These are phyloP conservation scores for Avena eriantha DNA, from an alignment of 176 grass and related monocot species.

Conservation along the genomic window DNA sequence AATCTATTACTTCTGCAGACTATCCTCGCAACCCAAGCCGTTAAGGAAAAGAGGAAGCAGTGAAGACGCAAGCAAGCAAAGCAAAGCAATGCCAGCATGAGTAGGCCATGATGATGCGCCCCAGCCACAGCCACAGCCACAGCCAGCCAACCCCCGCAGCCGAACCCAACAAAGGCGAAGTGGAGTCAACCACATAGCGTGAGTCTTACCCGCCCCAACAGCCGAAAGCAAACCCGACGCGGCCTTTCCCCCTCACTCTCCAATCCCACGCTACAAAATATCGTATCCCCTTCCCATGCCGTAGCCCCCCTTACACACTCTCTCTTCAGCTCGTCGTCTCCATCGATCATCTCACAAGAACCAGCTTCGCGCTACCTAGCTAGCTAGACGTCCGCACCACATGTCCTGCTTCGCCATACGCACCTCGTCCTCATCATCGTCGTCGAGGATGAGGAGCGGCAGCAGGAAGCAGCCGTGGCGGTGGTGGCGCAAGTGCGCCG, in stretches of 20 bases:
- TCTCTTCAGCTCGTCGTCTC: background rate
- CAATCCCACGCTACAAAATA: constrained; percentile 20
- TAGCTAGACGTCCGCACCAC: background rate
- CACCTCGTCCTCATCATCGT: background rate
- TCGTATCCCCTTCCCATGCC: background rate
- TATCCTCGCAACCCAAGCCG: background rate
- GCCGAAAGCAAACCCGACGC: constrained; percentile 49
- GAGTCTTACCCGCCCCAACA: constrained; percentile 52
- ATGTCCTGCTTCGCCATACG: constrained; percentile 59
- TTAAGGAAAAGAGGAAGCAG: background rate
- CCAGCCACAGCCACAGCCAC: too few species aligned
- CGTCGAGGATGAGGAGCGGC: background rate
- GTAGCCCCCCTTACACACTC: background rate
- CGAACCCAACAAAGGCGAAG: background rate
- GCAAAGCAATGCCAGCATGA: background rate
- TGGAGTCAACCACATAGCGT: constrained; percentile 52
- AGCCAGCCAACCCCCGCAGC: constrained; percentile 8
- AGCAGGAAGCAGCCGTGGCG: constrained; percentile 19
- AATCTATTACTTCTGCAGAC: background rate
- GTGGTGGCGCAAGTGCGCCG: constrained; percentile 52
- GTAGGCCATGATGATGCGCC: background rate
- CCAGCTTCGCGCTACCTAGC: background rate
- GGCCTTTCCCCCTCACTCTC: constrained; percentile 17
- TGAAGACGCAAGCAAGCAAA: constrained; percentile 9
- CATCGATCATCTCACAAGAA: background rate